Conservation (phyloP, 345 rosid species). For the Camelina sativa region DNA sequence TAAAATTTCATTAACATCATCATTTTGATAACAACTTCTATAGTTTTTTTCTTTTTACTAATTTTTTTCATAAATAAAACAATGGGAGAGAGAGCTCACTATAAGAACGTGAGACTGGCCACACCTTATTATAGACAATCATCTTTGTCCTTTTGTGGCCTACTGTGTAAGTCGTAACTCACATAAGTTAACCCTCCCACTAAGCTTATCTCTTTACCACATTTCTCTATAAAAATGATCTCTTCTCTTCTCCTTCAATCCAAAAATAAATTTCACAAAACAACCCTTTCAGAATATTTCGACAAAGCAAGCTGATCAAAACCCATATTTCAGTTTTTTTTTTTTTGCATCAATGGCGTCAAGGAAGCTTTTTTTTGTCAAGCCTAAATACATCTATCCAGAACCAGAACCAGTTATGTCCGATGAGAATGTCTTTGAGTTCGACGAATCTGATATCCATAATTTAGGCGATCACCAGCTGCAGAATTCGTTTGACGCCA, state of each 20-base stretch:
- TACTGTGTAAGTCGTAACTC: conserved; percentile 40
- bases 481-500: conserved; percentile 40
- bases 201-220: conserved; percentile 46
- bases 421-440: conserved; percentile 49
- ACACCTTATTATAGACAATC: conserved; percentile 7
- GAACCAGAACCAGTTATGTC: conserved; percentile 40
- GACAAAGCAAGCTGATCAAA: conserved; percentile 18
- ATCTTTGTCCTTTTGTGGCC: conserved; percentile 36
- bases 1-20: conserved; percentile 2
- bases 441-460: conserved; percentile 68
- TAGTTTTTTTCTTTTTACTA: neutral
- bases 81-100: conserved; percentile 14
- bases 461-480: conserved; percentile 34
- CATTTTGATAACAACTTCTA: conserved; percentile 16
- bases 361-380: conserved; percentile 49
- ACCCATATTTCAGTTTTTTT: neutral
- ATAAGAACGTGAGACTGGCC: conserved; percentile 40
- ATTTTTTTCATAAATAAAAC: neutral
- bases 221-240: conserved; percentile 40
- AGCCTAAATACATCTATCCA: conserved; percentile 54
- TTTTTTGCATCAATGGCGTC: conserved; percentile 59
- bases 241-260: conserved; percentile 14
- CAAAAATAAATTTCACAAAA: conserved; percentile 4
- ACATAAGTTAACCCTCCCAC: conserved; percentile 31
- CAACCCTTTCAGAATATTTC: conserved; percentile 8